These are phyloP conservation scores for Echeveria elegans DNA, from an alignment of 164 flowering plant species.

Conservation along the genomic window DNA sequence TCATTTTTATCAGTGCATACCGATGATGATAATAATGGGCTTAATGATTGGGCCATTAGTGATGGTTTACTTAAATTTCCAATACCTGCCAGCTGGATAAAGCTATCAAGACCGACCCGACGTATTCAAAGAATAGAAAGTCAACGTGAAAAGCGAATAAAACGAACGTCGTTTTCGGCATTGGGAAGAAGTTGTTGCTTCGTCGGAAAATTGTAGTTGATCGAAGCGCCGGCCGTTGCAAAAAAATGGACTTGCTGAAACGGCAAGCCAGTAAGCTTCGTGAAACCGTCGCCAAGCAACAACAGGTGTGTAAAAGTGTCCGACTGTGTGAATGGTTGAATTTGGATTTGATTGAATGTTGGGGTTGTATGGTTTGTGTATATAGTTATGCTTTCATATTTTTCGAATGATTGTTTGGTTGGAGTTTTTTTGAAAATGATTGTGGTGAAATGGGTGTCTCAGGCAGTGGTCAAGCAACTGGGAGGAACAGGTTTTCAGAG, in stretches of 20 bases:
- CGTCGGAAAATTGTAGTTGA: neutral
- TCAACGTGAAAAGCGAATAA: neutral
- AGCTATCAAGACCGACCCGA: neutral
- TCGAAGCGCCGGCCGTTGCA: neutral
- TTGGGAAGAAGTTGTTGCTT: neutral
- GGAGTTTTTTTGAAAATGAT: neutral
- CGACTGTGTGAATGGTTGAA: neutral
- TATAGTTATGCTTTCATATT: neutral
- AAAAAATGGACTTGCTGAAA: constrained; percentile 4
- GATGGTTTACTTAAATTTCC: too few relatives aligned
- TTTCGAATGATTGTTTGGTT: neutral
- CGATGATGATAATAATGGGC: too few relatives aligned
- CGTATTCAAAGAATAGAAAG: neutral
- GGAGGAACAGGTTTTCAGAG: constrained; percentile 76
- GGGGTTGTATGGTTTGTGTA: neutral
- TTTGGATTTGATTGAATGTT: neutral
- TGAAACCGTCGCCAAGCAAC: constrained; percentile 9
- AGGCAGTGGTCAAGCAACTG: constrained; percentile 52
- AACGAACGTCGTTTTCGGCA: neutral
- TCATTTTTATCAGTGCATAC: too few relatives aligned
- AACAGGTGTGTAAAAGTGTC: neutral
- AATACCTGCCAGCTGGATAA: too few relatives aligned
- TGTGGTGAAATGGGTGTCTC: neutral
- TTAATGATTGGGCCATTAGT: too few relatives aligned
- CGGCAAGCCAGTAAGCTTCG: constrained; percentile 10